Conservation (phyloP, 2,329 filamentous ascomycete genomes). For the Microcera coccophila region DNA sequence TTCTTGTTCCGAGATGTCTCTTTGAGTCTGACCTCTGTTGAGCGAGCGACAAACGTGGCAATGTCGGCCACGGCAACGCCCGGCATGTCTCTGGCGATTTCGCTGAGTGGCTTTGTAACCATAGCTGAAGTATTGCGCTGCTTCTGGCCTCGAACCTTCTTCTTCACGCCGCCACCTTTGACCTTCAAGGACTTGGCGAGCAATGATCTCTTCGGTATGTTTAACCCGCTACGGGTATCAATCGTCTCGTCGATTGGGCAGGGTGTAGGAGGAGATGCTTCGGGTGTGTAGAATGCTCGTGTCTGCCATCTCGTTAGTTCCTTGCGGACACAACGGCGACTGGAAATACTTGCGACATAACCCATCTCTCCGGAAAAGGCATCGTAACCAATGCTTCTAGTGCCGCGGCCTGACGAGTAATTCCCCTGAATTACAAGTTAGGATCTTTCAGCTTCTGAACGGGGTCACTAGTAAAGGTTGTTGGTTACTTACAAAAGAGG, state of each 20-base stretch:
- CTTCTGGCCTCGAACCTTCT: constrained; percentile 30
- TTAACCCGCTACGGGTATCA: constrained; percentile 36
- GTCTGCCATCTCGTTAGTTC: constrained; percentile 11
- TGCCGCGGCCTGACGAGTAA: constrained; percentile 9
- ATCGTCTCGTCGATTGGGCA: constrained; percentile 24
- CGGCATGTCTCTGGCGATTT: constrained; percentile 60
- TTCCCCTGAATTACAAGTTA: constrained; percentile 9
- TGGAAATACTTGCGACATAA: constrained; percentile 17
- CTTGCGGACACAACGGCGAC: neutral
- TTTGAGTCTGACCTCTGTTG: constrained; percentile 58
- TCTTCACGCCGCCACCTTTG: constrained; percentile 21
- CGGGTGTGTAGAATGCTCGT: constrained; percentile 38
- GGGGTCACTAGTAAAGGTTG: neutral
- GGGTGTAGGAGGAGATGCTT: constrained; percentile 47
- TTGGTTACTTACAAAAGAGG: constrained; percentile 16
- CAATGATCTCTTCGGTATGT: constrained; percentile 23
- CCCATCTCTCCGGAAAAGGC: constrained; percentile 18
- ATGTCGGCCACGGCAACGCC: constrained; percentile 71
- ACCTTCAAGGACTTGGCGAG: constrained; percentile 11
- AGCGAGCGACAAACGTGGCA: constrained; percentile 70
- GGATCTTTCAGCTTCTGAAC: neutral
- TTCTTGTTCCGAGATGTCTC: constrained; percentile 66
- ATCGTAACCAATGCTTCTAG: constrained; percentile 15
- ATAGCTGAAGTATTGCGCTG: constrained; percentile 38
- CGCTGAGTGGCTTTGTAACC: constrained; percentile 65